Evolutionary conservation across 2,329 filamentous ascomycete species (phyloP).

Genomic region (Lomentospora prolificans): DNA sequence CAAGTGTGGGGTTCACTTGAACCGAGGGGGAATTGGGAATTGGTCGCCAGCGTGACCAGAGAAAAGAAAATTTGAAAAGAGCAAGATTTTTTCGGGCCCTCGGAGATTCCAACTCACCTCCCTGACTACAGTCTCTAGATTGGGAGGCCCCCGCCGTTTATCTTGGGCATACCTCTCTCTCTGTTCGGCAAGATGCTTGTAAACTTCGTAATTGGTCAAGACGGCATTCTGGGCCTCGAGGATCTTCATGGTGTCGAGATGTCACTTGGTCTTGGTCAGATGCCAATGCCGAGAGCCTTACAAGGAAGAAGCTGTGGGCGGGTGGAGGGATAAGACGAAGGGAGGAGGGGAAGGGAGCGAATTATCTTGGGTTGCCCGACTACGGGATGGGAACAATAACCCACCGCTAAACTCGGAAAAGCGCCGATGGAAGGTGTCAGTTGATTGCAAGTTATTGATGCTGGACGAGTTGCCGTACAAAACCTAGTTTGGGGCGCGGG

Average conservation of each 20-base stretch:
- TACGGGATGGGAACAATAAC: too few relatives aligned
- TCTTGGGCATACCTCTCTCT: slow-evolving; percentile 39
- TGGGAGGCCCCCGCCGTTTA: slow-evolving; percentile 42
- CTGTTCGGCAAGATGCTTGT: slow-evolving; percentile 51
- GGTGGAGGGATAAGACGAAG: not conserved
- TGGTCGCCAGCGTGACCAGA: not conserved
- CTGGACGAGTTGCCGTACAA: too few relatives aligned
- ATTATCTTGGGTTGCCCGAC: too few relatives aligned
- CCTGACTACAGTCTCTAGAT: slow-evolving; percentile 50
- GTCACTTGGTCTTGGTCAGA: not conserved
- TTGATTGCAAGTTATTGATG: not conserved
- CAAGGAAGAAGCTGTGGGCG: not conserved
- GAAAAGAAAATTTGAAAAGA: not conserved
- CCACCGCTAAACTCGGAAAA: slow-evolving; percentile 4
- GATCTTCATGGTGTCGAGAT: slow-evolving; percentile 48
- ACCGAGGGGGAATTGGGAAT: not conserved
- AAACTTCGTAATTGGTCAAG: slow-evolving; percentile 66
- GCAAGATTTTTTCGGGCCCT: not conserved
- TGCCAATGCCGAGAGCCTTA: not conserved
- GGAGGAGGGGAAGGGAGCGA: not conserved
- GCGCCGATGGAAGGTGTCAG: slow-evolving; percentile 1
- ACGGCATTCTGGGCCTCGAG: slow-evolving; percentile 60
- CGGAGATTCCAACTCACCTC: slow-evolving; percentile 39
- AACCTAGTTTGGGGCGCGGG: too few relatives aligned
- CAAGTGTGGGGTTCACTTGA: not conserved